Percentiles rank a stretch among this genome's conserved stretches.
These are phyloP conservation scores for Tardiomyces digboiensis DNA, from an alignment of 1,139 yeast species.

Conservation along the genomic window DNA sequence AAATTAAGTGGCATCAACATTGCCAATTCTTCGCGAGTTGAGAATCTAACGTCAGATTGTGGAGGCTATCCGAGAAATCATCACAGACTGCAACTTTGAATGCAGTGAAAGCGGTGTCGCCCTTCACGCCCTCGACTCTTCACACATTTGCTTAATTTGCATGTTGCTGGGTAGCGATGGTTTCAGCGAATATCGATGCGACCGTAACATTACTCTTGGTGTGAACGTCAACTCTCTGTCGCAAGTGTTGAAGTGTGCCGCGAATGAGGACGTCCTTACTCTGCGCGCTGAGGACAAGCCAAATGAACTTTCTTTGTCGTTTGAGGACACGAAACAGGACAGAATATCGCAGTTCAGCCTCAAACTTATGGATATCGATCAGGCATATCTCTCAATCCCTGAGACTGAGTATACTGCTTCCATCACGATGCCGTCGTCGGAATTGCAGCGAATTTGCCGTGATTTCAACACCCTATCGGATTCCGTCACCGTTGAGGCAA, in stretches of 20 bases:
- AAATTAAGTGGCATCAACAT: background rate
- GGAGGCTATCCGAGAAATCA: constrained; percentile 90
- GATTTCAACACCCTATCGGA: constrained; percentile 84
- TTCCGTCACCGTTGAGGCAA: constrained; percentile 74
- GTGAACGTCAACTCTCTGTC: constrained; percentile 79
- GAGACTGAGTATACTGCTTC: constrained; percentile 89
- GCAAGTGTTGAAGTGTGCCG: constrained; percentile 87
- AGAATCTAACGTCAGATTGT: constrained; percentile 38
- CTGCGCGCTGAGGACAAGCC: constrained; percentile 90
- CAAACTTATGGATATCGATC: constrained; percentile 93
- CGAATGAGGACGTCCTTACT: constrained; percentile 81
- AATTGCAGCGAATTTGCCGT: constrained; percentile 83
- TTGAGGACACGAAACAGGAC: constrained; percentile 87
- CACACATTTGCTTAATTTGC: constrained; percentile 89
- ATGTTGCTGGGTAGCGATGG: constrained; percentile 83
- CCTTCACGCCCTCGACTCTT: constrained; percentile 96
- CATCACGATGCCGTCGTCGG: constrained; percentile 78
- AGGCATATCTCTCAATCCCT: constrained; percentile 89
- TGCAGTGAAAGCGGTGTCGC: constrained; percentile 93
- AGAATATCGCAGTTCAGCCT: constrained; percentile 88
- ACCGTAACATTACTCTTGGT: constrained; percentile 87
- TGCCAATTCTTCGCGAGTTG: too few relatives aligned
- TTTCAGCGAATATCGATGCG: constrained; percentile 93
- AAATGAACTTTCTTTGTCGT: constrained; percentile 68
- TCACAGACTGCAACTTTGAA: constrained; percentile 90